Evolutionary conservation across 805 yeast species (phyloP).

Genomic region (Metschnikowia reukaufii): DNA sequence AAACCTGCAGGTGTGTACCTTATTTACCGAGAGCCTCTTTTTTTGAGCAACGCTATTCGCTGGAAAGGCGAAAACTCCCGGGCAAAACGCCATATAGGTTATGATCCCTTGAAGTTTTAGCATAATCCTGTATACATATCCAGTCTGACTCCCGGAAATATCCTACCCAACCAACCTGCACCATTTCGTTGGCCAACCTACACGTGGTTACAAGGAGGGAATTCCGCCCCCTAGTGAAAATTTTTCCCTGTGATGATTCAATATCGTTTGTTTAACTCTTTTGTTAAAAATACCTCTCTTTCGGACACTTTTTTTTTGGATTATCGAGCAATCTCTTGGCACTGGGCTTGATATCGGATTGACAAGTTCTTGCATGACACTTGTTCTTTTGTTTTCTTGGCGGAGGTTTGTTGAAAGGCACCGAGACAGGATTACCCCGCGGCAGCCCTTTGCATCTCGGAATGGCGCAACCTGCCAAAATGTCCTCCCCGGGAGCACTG

Average conservation of each 20-base stretch:
- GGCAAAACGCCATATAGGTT: neutral
- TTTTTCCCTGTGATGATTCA: neutral
- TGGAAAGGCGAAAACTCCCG: neutral
- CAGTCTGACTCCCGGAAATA: too few species aligned
- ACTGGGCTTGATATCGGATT: neutral
- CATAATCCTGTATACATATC: too few species aligned
- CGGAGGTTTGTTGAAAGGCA: neutral
- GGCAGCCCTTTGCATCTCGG: neutral
- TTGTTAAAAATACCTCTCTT: neutral
- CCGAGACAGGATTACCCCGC: neutral
- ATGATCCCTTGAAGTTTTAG: neutral
- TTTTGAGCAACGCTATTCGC: neutral
- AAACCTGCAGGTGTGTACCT: neutral
- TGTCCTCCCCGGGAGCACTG: neutral
- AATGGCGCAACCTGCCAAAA: neutral
- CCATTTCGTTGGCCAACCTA: neutral
- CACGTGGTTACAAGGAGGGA: neutral
- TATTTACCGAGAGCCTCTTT: neutral
- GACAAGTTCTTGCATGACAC: neutral
- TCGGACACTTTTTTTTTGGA: neutral
- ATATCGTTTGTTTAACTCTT: neutral
- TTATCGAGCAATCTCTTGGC: neutral
- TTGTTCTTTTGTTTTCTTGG: neutral
- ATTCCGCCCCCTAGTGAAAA: neutral
- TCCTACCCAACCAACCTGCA: neutral